Evolutionary conservation across 164 flowering plant genomes (phyloP).

Genomic region (Vitis amurensis): DNA sequence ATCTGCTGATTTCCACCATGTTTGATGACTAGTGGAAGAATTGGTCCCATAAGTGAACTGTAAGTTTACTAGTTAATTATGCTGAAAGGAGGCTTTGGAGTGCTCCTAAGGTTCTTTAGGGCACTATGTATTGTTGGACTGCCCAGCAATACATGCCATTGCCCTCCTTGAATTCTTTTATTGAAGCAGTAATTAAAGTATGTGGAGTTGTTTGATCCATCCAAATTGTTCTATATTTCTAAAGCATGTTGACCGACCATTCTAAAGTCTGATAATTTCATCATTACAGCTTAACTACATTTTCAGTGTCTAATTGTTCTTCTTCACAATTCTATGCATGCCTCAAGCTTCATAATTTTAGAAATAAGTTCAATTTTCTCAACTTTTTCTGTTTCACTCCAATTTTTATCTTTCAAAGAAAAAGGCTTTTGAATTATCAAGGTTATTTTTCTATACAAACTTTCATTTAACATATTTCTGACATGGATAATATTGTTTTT

Average conservation of each 20-base stretch:
- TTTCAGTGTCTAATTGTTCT: too few relatives aligned
- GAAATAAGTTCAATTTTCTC: too few relatives aligned
- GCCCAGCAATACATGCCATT: constrained; percentile 5
- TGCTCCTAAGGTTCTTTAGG: constrained; percentile 4
- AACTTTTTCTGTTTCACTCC: too few relatives aligned
- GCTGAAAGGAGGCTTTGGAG: constrained; percentile 11
- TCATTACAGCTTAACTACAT: neutral
- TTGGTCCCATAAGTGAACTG: neutral
- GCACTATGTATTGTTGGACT: constrained; percentile 8
- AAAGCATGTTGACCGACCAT: constrained; percentile 1
- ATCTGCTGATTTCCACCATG: constrained; percentile 47
- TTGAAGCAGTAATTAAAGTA: constrained; percentile 8
- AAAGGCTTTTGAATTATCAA: too few relatives aligned
- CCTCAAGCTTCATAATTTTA: too few relatives aligned
- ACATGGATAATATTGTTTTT: too few relatives aligned
- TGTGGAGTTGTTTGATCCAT: neutral
- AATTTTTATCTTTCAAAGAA: too few relatives aligned
- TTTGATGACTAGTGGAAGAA: constrained; percentile 33
- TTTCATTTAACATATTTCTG: too few relatives aligned
- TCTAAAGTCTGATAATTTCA: neutral
- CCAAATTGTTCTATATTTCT: constrained; percentile 14
- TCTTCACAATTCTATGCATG: too few relatives aligned
- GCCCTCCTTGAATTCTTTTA: constrained; percentile 13
- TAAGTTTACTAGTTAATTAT: neutral
- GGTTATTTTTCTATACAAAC: too few relatives aligned